phyloP scores from a whole-genome alignment of 768 basidiomycete species.

The Boletus pseudo-olivaceus region DNA sequence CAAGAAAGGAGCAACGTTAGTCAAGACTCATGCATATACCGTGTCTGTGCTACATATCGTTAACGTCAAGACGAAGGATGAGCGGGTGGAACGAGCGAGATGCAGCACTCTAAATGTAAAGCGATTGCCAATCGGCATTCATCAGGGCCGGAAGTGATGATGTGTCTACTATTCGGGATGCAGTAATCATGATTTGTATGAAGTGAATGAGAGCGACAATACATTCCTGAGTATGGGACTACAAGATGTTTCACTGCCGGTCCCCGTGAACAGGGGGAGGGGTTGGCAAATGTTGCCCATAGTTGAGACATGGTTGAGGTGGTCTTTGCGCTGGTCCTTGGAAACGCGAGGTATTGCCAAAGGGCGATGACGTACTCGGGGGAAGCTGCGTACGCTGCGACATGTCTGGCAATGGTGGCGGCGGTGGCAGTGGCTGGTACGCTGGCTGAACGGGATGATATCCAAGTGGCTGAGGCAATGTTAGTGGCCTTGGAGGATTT shows the following conservation, averaged over 20 bases:
- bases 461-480: slow-evolving; percentile 49
- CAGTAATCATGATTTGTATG: slow-evolving; percentile 12
- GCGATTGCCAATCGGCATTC: not conserved
- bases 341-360: slow-evolving; percentile 32
- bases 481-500: slow-evolving; percentile 39
- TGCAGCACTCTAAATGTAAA: slow-evolving; percentile 20
- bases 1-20: slow-evolving; percentile 15
- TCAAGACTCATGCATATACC: slow-evolving; percentile 4
- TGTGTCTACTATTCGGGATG: slow-evolving; percentile 11
- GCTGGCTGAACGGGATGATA: slow-evolving; percentile 42
- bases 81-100: slow-evolving; percentile 5
- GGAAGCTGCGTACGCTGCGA: slow-evolving; percentile 27
- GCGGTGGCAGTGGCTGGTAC: slow-evolving; percentile 34
- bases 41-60: slow-evolving; percentile 11
- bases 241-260: slow-evolving; percentile 24
- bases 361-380: slow-evolving; percentile 22
- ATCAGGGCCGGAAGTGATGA: not conserved
- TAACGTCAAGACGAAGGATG: not conserved
- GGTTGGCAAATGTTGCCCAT: slow-evolving; percentile 30
- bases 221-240: slow-evolving; percentile 14
- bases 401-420: slow-evolving; percentile 31
- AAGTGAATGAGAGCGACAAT: slow-evolving; percentile 9
- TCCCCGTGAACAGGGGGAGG: slow-evolving; percentile 22
- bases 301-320: slow-evolving; percentile 30
- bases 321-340: slow-evolving; percentile 42